Percentiles rank a stretch among this genome's conserved stretches.
phyloP scores from a whole-genome alignment of 257 asterid species.

The Plantago ovata region DNA sequence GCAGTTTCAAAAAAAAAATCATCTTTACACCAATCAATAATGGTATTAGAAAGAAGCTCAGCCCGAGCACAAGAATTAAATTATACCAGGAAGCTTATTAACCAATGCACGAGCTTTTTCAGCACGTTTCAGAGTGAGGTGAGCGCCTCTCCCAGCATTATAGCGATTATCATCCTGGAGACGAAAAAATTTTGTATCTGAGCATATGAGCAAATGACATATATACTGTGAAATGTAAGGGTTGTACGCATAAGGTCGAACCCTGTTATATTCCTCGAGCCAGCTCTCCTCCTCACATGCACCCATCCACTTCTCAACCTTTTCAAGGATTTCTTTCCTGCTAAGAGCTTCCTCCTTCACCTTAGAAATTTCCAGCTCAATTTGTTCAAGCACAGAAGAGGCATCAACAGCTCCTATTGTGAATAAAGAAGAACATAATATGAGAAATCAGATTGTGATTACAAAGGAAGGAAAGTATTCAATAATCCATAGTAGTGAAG shows the following conservation, averaged over 20 bases:
- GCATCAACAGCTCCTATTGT: conserved; percentile 79
- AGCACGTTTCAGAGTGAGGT: conserved; percentile 91
- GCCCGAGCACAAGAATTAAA: conserved; percentile 9
- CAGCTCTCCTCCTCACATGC: conserved; percentile 98
- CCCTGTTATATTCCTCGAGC: conserved; percentile 99
- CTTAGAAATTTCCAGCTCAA: conserved; percentile 81
- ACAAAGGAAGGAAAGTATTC: conserved; percentile 8
- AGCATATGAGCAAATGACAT: not conserved
- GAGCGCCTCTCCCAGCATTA: conserved; percentile 97
- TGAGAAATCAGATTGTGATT: conserved; percentile 8
- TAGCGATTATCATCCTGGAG: conserved; percentile 90
- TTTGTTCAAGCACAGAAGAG: conserved; percentile 77
- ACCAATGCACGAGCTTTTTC: conserved; percentile 95
- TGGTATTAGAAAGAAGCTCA: conserved; percentile 6
- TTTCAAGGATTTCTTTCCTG: conserved; percentile 94
- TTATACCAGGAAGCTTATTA: conserved; percentile 85
- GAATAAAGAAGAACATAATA: conserved; percentile 12
- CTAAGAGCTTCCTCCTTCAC: conserved; percentile 85
- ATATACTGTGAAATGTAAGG: not conserved
- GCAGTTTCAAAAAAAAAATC: not conserved
- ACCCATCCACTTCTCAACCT: conserved; percentile 93
- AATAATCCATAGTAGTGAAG: conserved; percentile 10
- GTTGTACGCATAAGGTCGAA: conserved; percentile 23
- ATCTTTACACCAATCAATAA: not conserved
- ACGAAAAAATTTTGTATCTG: conserved; percentile 3